Percentiles rank a stretch among this genome's conserved stretches.
phyloP scores from a whole-genome alignment of 805 yeast species.

The Blastobotrys americana region DNA sequence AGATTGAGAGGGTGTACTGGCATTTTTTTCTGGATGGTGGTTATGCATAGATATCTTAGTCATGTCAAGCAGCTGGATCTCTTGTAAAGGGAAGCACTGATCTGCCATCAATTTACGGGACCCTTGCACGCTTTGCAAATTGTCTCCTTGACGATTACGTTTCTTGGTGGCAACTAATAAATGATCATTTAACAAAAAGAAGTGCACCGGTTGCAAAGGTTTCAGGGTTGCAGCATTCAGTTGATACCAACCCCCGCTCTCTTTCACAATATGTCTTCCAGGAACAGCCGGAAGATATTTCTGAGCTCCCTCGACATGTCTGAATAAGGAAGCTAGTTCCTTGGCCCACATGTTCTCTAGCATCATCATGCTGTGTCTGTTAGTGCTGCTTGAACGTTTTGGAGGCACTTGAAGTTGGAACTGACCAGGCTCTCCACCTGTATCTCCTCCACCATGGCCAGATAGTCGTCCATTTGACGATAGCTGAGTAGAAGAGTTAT shows the following conservation, averaged over 20 bases:
- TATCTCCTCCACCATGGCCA: too few relatives aligned
- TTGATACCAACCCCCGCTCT: constrained; percentile 81
- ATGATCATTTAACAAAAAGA: constrained; percentile 72
- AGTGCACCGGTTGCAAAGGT: constrained; percentile 64
- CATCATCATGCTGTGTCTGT: constrained; percentile 62
- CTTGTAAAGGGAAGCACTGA: constrained; percentile 71
- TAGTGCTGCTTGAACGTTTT: constrained; percentile 29
- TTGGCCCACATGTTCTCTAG: constrained; percentile 77
- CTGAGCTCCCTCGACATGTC: constrained; percentile 88
- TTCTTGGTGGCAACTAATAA: constrained; percentile 65
- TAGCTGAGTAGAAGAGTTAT: neutral
- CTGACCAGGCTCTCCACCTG: neutral
- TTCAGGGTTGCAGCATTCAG: constrained; percentile 80
- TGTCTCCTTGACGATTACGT: constrained; percentile 30
- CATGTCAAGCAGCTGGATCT: constrained; percentile 43
- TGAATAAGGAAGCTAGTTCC: constrained; percentile 61
- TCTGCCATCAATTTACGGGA: constrained; percentile 52
- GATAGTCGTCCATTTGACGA: too few relatives aligned
- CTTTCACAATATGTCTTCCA: constrained; percentile 72
- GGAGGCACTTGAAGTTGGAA: neutral
- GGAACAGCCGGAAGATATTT: constrained; percentile 66
- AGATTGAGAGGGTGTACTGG: constrained; percentile 16
- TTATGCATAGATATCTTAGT: too few relatives aligned
- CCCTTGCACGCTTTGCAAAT: constrained; percentile 11
- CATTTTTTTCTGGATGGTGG: constrained; percentile 7